Base-by-base conservation (phyloP, 805 yeast genomes). In the Nakazawaea populi region DNA sequence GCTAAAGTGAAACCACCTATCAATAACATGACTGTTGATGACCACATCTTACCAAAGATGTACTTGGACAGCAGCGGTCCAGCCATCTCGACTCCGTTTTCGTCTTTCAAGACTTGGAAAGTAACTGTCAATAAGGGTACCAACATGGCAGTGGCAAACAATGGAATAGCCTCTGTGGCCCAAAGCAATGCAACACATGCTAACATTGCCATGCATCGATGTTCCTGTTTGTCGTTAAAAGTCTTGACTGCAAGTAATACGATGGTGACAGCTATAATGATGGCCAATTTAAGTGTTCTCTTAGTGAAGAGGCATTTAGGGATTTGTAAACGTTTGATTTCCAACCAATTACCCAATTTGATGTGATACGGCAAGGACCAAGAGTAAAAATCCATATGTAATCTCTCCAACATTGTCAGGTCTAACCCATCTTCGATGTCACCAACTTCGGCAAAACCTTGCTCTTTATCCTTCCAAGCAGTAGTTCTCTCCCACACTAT, bases 401-500 rank as follows among this genome's bases (percentile, higher is more conserved):
- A 50, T 58, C 11, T 55, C 62, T 53, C 55, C 60, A 56, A 51
- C 53, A 39, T 55, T 58, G 49, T 55, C 42, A 37, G 53, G 52
- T 54, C 37, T 56, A 18, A 18, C 24, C 24, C 24, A 18, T 18
- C 24, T 56, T 60, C 48, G 46, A 55, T 58, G 40, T 57, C 53
- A 40, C 57, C 43, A 8, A 52, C 57, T 32, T 57, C 62, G 45
- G 59, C 59, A 90, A 92, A 0, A 90, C 73, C 60, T 87, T 87
- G 57, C 96, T 78, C 64, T 91, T 97, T 59, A 91, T 68, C 27
- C 94, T 91, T 84, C 99, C 99, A 92, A 31, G 92, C 97, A 0
- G 97, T 92, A 65, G 89, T 90, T 66, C 99, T 79, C 69, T 92
- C 98, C 95, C 97, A 92, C 18, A 91, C 96, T 36, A 92, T 87